A percentile compares a stretch with the other conserved stretches of the same genome.
These are phyloP conservation scores for Fusarium oligoseptatum DNA, from an alignment of 2,329 filamentous ascomycete genomes.

Conservation along the genomic window DNA sequence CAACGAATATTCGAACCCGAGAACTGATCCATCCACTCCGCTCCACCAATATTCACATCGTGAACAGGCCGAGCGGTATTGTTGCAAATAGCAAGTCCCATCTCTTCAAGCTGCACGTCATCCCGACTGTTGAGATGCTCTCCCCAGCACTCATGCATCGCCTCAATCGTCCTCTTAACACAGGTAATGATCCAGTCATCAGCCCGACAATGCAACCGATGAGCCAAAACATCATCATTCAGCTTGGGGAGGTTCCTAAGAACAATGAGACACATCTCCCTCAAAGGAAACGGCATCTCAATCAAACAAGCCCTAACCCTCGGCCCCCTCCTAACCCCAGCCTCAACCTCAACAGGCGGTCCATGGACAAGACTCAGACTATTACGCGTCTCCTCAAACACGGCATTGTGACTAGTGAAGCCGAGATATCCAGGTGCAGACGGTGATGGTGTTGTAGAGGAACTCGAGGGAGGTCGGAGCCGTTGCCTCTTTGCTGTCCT, in stretches of 20 bases:
- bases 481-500: slow-evolving; percentile 34
- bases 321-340: slow-evolving; percentile 9
- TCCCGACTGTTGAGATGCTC: slow-evolving; percentile 42
- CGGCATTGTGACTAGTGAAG: slow-evolving; percentile 58
- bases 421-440: slow-evolving; percentile 57
- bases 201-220: slow-evolving; percentile 40
- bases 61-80: slow-evolving; percentile 55
- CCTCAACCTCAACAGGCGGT: slow-evolving; percentile 17
- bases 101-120: slow-evolving; percentile 51
- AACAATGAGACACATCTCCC: slow-evolving; percentile 55
- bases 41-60: slow-evolving; percentile 51
- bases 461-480: slow-evolving; percentile 18
- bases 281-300: slow-evolving; percentile 45
- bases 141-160: slow-evolving; percentile 51
- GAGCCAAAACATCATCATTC: slow-evolving; percentile 30
- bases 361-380: slow-evolving; percentile 53
- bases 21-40: slow-evolving; percentile 57
- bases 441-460: slow-evolving; percentile 38
- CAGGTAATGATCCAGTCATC: slow-evolving; percentile 52
- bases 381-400: slow-evolving; percentile 58
- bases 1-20: slow-evolving; percentile 55
- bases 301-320: slow-evolving; percentile 23
- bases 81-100: slow-evolving; percentile 52
- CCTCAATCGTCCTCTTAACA: slow-evolving; percentile 47
- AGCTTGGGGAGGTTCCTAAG: slow-evolving; percentile 53